Evolutionary conservation across 2,329 filamentous ascomycete genomes (phyloP), one percentile per base, ranked within the genome.

Genomic region (Fonsecaea erecta): DNA sequence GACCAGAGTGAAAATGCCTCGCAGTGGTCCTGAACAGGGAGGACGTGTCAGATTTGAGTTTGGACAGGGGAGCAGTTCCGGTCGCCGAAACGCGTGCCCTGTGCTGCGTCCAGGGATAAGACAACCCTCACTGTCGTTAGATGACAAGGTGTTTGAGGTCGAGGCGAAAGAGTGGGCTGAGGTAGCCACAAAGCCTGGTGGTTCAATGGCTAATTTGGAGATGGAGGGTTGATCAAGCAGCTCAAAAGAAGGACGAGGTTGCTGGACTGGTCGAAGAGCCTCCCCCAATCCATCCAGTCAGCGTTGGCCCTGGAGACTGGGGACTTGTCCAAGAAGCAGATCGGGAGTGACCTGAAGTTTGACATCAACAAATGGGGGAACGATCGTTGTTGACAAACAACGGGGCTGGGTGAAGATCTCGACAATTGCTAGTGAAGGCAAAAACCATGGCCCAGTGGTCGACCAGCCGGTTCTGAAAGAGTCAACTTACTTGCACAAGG

Each of bases 1-100:
- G 55, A 21, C 12, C 43, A 12, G 34, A 14, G 14, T 14, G 40
- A 51, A 21, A 21, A 21, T 43, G 14, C 21, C 30, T 52, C 57
- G 57, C 32, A 14, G 51, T 18, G 18, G 40, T 40, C 30, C 18
- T 48, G n/a, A 60, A 43, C 14, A 40, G 26, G n/a, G 52, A 8
- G 30, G 32, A 30, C 57, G 43, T 52, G 26, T 37, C 18, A 24
- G 46, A 52, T 60, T 60, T 35, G 46, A 37, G 43, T 60, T 60
- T 28, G 46, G 21, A 48, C 55, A 58, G 28, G 55, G 37, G 37
- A 12, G 37, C 37, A 43, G 9, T 7, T 18, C 37, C 14, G 37
- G 21, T 12, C 26, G 12, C 6, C 46, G 54, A 30, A 58, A 58
- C 55, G 35, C 28, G 55, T 46, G 57, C n/a, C 52, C 57, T 35